Evolutionary conservation across 2,329 filamentous ascomycete genomes (phyloP).

Genomic region (Biscogniauxia sp.): DNA sequence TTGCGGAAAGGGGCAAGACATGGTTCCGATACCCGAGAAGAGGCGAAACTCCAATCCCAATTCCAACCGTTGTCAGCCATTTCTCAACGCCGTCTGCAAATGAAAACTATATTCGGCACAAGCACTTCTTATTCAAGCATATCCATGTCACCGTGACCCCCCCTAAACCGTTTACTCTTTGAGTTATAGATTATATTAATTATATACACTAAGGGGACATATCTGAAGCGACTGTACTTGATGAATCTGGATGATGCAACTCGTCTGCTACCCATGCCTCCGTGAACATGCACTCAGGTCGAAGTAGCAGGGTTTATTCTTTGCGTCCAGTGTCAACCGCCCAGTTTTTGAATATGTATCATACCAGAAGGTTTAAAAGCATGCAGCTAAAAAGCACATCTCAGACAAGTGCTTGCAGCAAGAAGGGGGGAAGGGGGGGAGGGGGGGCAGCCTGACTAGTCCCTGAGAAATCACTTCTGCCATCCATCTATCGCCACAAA

Average conservation of each 20-base stretch:
- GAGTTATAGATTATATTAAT: background rate
- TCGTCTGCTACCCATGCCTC: background rate
- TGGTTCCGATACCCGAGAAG: background rate
- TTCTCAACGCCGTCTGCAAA: too few species aligned
- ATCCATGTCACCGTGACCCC: background rate
- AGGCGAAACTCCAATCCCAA: too few species aligned
- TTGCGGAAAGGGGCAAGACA: background rate
- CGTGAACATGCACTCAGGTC: background rate
- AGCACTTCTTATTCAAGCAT: too few species aligned
- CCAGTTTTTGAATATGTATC: background rate
- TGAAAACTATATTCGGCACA: too few species aligned
- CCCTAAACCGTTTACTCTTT: background rate
- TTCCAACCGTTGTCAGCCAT: too few species aligned
- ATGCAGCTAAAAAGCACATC: constrained; percentile 9
- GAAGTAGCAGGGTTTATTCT: background rate
- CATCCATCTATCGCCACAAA: constrained; percentile 18
- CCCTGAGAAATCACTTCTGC: constrained; percentile 5
- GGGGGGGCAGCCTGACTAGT: background rate
- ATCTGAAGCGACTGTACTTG: background rate
- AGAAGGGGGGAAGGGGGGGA: too few species aligned
- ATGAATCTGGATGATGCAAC: background rate
- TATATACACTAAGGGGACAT: background rate
- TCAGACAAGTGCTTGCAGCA: constrained; percentile 12
- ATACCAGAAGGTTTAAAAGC: background rate
- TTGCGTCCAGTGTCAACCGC: background rate